A percentile compares a stretch with the other conserved stretches of the same genome.
Conservation (phyloP, 306 rosid species). For the Castanea crenata region DNA sequence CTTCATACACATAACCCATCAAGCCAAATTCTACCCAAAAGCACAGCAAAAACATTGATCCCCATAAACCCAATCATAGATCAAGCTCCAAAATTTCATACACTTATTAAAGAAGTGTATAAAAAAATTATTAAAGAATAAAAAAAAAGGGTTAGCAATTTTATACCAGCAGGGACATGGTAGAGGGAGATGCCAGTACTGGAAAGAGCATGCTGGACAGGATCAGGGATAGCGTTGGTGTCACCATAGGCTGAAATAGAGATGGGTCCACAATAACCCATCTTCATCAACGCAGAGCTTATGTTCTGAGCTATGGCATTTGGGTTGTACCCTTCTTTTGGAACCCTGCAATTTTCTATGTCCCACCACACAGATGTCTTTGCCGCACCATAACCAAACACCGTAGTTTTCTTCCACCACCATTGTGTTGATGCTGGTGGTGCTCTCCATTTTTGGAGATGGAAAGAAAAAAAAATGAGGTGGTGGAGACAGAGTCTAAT, state of each 20-base stretch:
- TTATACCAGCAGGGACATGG: slow-evolving; percentile 69
- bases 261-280: slow-evolving; percentile 59
- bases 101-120: no score
- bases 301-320: slow-evolving; percentile 75
- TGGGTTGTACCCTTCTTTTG: slow-evolving; percentile 37
- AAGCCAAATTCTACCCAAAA: no score
- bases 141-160: neutral
- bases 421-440: no score
- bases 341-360: slow-evolving; percentile 74
- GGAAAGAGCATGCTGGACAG: slow-evolving; percentile 65
- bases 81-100: no score
- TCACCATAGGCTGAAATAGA: slow-evolving; percentile 82
- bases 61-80: no score
- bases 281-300: slow-evolving; percentile 51
- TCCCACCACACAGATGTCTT: slow-evolving; percentile 93
- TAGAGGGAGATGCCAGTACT: slow-evolving; percentile 78
- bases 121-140: neutral
- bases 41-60: no score
- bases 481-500: no score
- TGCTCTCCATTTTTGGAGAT: no score
- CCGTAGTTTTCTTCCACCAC: no score
- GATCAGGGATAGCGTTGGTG: slow-evolving; percentile 57
- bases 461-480: no score
- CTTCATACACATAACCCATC: no score
- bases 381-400: slow-evolving; percentile 21